Evolutionary conservation across 1,284 basidiomycete species (phyloP).

Genomic region (Agaricales sp.): DNA sequence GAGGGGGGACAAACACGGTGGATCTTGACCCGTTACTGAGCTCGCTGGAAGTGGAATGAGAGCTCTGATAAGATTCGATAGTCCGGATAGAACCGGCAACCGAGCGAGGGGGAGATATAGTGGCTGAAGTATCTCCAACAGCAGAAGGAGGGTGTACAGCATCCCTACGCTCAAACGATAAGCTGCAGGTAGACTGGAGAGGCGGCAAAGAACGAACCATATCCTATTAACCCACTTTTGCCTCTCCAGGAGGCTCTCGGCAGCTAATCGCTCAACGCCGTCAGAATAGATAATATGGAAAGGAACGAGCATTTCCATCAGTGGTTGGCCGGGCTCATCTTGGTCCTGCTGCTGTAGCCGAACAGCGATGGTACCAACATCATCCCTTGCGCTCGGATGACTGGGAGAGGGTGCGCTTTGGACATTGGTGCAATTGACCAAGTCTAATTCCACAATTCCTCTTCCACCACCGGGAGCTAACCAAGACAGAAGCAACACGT

Average conservation of each 20-base stretch:
- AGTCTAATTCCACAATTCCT: slow-evolving; percentile 73
- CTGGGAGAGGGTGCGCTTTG: slow-evolving; percentile 68
- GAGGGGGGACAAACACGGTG: slow-evolving; percentile 61
- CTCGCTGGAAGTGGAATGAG: slow-evolving; percentile 19
- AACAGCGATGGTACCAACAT: slow-evolving; percentile 78
- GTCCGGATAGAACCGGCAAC: slow-evolving; percentile 66
- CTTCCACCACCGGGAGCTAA: slow-evolving; percentile 67
- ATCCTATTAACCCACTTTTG: slow-evolving; percentile 83
- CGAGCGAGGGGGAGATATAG: slow-evolving; percentile 42
- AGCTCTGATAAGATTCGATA: slow-evolving; percentile 38
- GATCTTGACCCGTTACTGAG: slow-evolving; percentile 44
- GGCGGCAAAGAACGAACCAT: slow-evolving; percentile 62
- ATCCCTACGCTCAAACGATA: slow-evolving; percentile 61
- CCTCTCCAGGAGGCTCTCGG: slow-evolving; percentile 74
- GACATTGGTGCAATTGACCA: slow-evolving; percentile 77
- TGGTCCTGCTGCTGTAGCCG: slow-evolving; percentile 41
- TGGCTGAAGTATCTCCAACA: slow-evolving; percentile 38
- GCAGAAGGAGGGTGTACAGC: slow-evolving; percentile 41
- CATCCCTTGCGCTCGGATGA: slow-evolving; percentile 68
- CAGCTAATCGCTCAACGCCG: slow-evolving; percentile 75
- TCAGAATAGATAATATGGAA: slow-evolving; percentile 85
- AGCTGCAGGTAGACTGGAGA: too few relatives aligned
- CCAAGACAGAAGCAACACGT: slow-evolving; percentile 77
- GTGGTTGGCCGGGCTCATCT: slow-evolving; percentile 32
- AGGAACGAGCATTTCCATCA: slow-evolving; percentile 70